These are phyloP conservation scores for Scutellaria baicalensis DNA, from an alignment of 257 asterid genomes.

Conservation along the genomic window DNA sequence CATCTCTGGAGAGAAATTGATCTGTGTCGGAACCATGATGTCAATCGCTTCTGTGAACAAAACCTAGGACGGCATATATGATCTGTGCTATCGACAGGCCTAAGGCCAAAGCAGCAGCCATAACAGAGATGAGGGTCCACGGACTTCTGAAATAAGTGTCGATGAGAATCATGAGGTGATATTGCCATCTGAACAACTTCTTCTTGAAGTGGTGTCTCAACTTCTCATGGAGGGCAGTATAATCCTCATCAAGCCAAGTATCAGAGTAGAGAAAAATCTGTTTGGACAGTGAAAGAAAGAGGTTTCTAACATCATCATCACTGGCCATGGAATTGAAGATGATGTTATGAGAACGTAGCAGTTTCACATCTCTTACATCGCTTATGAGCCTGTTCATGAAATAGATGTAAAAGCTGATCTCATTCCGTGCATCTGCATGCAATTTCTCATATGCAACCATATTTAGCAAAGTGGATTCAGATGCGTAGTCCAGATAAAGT, in stretches of 20 bases:
- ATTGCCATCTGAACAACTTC: constrained; percentile 17
- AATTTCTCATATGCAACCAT: constrained; percentile 32
- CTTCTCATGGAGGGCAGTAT: not conserved
- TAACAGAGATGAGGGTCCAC: constrained; percentile 31
- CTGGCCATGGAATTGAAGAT: constrained; percentile 27
- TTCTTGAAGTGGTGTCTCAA: constrained; percentile 16
- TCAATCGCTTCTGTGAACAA: not conserved
- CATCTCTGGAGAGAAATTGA: too few species aligned
- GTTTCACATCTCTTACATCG: constrained; percentile 22
- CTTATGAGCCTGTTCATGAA: constrained; percentile 33
- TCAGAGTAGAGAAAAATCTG: constrained; percentile 16
- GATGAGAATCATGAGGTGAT: constrained; percentile 1
- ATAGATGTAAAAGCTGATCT: constrained; percentile 29
- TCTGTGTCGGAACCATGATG: too few species aligned
- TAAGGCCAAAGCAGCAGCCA: constrained; percentile 36
- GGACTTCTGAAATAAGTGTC: constrained; percentile 35
- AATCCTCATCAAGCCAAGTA: constrained; percentile 5
- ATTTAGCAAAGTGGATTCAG: constrained; percentile 15
- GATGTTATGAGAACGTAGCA: constrained; percentile 21
- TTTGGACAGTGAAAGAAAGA: constrained; percentile 28
- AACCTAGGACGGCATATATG: constrained; percentile 10
- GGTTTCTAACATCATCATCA: constrained; percentile 28
- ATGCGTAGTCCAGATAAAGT: constrained; percentile 15
- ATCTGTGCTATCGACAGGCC: constrained; percentile 31
- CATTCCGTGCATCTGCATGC: constrained; percentile 27